These are phyloP conservation scores for Penstemon newberryi DNA, from an alignment of 257 asterid species.

Conservation along the genomic window DNA sequence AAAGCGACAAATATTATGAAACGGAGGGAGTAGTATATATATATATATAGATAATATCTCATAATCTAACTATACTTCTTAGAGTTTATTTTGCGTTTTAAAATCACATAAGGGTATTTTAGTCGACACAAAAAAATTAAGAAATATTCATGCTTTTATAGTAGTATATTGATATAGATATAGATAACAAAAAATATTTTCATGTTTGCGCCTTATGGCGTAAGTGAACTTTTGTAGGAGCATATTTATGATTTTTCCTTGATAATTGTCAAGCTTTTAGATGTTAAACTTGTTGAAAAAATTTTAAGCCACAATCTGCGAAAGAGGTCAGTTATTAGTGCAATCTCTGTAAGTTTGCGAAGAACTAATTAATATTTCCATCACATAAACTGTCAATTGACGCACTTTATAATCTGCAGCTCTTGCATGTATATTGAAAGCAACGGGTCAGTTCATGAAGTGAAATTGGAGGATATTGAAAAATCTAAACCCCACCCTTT, in stretches of 20 bases:
- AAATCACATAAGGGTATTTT: too few relatives aligned
- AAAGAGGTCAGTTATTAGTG: conserved; percentile 10
- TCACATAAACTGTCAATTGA: conserved; percentile 16
- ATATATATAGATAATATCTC: too few relatives aligned
- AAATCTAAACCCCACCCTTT: conserved; percentile 65
- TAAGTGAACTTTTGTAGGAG: not conserved
- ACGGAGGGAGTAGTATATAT: too few relatives aligned
- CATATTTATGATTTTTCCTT: too few relatives aligned
- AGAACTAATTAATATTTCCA: conserved; percentile 4
- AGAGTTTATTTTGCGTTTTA: too few relatives aligned
- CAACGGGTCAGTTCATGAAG: conserved; percentile 54
- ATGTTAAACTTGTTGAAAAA: conserved; percentile 3
- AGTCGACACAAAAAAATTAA: too few relatives aligned
- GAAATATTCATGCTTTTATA: too few relatives aligned
- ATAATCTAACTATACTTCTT: too few relatives aligned
- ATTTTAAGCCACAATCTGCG: conserved; percentile 13
- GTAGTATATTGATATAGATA: too few relatives aligned
- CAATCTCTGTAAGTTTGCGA: conserved; percentile 6
- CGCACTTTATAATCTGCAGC: conserved; percentile 43
- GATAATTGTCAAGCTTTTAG: not conserved
- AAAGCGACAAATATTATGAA: too few relatives aligned
- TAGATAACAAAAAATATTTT: too few relatives aligned
- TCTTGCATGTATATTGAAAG: conserved; percentile 66
- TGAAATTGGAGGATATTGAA: conserved; percentile 54
- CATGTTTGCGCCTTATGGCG: not conserved